phyloP scores from a whole-genome alignment of 164 flowering plant genomes.

The Akebia trifoliata region DNA sequence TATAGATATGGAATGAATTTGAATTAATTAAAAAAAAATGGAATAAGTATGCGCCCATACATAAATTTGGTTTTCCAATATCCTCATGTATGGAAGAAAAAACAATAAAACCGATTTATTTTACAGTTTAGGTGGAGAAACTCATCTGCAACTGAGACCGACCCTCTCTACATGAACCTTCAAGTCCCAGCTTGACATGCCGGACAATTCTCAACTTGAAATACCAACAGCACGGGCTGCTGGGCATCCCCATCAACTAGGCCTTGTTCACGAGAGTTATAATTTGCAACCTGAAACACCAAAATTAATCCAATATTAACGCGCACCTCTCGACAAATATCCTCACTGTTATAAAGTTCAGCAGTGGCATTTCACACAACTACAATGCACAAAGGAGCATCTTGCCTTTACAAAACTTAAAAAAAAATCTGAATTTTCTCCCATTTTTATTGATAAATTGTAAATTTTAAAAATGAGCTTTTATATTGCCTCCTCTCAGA shows the following conservation, averaged over 20 bases:
- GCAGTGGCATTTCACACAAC: too few species aligned
- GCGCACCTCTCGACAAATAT: neutral
- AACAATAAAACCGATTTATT: conserved; percentile 33
- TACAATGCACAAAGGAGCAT: too few species aligned
- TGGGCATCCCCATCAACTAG: conserved; percentile 13
- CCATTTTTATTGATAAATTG: too few species aligned
- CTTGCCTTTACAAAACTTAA: too few species aligned
- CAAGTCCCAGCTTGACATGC: conserved; percentile 9
- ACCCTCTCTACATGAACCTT: conserved; percentile 24
- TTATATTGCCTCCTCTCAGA: too few species aligned
- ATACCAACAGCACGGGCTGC: conserved; percentile 3
- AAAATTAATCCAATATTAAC: conserved; percentile 17
- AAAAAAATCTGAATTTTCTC: too few species aligned
- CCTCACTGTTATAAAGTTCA: neutral
- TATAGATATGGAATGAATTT: too few species aligned
- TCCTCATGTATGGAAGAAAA: conserved; percentile 17
- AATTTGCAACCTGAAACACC: conserved; percentile 31
- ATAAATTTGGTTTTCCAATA: conserved; percentile 23
- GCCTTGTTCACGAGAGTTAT: conserved; percentile 1
- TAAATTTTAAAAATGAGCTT: too few species aligned
- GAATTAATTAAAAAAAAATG: too few species aligned
- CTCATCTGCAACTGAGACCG: conserved; percentile 66
- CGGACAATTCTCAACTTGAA: conserved; percentile 11
- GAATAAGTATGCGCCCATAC: conserved; percentile 25
- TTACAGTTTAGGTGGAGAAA: conserved; percentile 60